Base-by-base conservation (phyloP, 2,329 filamentous ascomycete species). In the Beauveria medogensis region DNA sequence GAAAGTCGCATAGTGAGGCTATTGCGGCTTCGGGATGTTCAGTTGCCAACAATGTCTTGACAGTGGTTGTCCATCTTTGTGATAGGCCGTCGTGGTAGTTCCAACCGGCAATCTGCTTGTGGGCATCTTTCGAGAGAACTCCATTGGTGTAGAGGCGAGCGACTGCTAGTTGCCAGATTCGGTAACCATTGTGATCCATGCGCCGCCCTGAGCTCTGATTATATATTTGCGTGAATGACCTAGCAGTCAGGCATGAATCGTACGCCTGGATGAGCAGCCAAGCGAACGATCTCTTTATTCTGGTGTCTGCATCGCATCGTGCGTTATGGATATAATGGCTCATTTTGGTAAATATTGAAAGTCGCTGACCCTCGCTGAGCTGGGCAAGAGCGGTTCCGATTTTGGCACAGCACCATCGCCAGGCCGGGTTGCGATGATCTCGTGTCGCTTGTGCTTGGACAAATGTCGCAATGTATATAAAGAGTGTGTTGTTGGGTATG, bases 181-280 rank as follows among this genome's bases (percentile, higher is more conserved):
- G 26, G 16, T 54, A 60, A 14, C 50, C 50, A 40, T 22, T 53
- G 16, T 51, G 50, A 47, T 53, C 57, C 57, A 59, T 46, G 7
- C 22, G 16, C n/a, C 14, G 26, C 26, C 28, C 40, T 3, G 48
- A 41, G 30, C 12, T 53, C 5, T 37, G 18, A 3, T 46, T 53
- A 18, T 61, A 61, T 47, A 51, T 48, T 9, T 51, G 41, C 37
- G 63, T 34, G 24, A 69, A 65, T 3, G 59, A 54, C n/a, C 64
- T 30, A 14, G 60, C 64, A 10, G 63, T 64, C 7, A 59, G 41
- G 5, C 48, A 28, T 8, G 63, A 18, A 26, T 65, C 62, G 41
- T 67, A 61, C 1, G 67, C 65, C 50, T 64, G 64, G 53, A 64
- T 63, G 2, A 67, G 43, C 5, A 69, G 55, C 68, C 68, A 70